Evolutionary conservation across 1,284 basidiomycete species (phyloP).

Genomic region (Cryptococcus sp.): DNA sequence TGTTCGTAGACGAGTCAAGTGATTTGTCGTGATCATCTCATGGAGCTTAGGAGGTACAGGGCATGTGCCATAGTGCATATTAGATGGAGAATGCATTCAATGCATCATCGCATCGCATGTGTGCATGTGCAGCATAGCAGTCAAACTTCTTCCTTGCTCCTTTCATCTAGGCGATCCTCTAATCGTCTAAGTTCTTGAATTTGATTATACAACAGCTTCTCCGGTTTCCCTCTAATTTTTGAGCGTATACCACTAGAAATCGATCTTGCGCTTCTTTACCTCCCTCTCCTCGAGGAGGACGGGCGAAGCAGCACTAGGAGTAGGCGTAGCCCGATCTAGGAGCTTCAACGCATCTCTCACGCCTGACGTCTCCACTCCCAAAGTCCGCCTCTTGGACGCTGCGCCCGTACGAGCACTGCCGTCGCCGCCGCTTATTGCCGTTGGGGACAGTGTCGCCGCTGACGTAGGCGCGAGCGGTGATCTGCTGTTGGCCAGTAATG

Average conservation of each 20-base stretch:
- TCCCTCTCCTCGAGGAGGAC: conserved; percentile 9
- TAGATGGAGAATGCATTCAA: conserved; percentile 1
- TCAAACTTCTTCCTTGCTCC: no score
- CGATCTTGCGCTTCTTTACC: conserved; percentile 11
- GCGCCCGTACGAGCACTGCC: conserved; percentile 47
- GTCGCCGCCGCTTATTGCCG: conserved; percentile 43
- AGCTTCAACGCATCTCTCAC: conserved; percentile 75
- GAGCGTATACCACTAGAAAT: neutral
- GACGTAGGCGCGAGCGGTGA: conserved; percentile 52
- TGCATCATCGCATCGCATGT: neutral
- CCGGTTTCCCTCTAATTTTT: neutral
- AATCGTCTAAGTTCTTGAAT: neutral
- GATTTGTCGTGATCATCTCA: no score
- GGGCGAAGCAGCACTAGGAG: conserved; percentile 3
- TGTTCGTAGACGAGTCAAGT: no score
- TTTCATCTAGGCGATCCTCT: neutral
- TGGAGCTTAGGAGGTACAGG: no score
- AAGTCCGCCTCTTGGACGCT: conserved; percentile 58
- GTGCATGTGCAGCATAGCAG: neutral
- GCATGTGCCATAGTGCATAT: conserved; percentile 15
- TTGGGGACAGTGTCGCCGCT: conserved; percentile 56
- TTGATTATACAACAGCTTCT: no score
- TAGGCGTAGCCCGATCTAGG: conserved; percentile 59
- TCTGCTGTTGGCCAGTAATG: conserved; percentile 40
- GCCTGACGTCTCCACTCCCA: conserved; percentile 73